These are phyloP conservation scores for Dothistroma septosporum DNA, from an alignment of 2,329 filamentous ascomycete species.

Conservation along the genomic window DNA sequence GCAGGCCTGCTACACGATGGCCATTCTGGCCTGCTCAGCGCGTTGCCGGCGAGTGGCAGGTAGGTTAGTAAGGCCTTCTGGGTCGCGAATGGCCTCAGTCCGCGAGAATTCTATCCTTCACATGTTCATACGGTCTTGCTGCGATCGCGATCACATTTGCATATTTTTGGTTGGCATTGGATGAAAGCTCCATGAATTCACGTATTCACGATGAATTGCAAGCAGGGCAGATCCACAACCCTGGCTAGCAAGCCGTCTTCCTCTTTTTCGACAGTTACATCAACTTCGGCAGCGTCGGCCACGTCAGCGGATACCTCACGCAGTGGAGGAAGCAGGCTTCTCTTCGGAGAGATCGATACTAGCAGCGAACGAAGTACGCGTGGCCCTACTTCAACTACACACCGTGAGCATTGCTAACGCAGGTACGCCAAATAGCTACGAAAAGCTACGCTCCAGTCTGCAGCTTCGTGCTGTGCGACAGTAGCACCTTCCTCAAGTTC, in stretches of 20 bases:
- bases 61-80: conserved; percentile 11
- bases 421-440: conserved; percentile 35
- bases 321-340: conserved; percentile 37
- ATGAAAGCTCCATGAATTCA: conserved; percentile 21
- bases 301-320: conserved; percentile 34
- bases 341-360: conserved; percentile 50
- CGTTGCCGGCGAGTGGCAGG: conserved; percentile 18
- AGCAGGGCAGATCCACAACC: conserved; percentile 26
- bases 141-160: conserved; percentile 18
- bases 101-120: conserved; percentile 10
- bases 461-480: conserved; percentile 48
- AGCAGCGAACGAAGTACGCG: conserved; percentile 39
- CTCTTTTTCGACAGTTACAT: conserved; percentile 30
- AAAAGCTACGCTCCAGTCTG: conserved; percentile 46
- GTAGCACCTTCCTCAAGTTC: conserved; percentile 47
- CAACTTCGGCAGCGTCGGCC: conserved; percentile 31
- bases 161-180: conserved; percentile 10
- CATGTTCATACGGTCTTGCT: conserved; percentile 15
- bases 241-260: conserved; percentile 34
- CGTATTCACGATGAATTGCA: conserved; percentile 26
- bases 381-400: not conserved
- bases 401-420: conserved; percentile 16
- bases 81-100: conserved; percentile 22
- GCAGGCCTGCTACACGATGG: conserved; percentile 19
- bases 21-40: conserved; percentile 14